Evolutionary conservation across 495 filamentous ascomycete species (phyloP).

Genomic region (Extremus antarcticus): DNA sequence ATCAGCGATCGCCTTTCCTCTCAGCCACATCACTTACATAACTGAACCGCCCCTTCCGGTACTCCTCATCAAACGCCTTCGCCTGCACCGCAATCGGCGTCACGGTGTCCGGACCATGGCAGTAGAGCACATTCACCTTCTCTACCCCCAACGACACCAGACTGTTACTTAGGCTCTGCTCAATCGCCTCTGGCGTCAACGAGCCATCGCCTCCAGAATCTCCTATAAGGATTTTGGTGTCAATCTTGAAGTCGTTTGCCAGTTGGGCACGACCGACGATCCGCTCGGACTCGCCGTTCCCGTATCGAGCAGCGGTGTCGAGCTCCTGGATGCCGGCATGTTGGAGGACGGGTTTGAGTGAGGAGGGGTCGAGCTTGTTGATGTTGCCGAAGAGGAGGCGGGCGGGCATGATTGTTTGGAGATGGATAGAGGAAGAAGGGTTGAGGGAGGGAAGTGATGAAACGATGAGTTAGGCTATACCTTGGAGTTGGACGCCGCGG

Average conservation of each 20-base stretch:
- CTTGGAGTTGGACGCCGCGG: too few species aligned
- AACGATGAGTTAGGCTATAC: too few species aligned
- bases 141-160: slow-evolving; percentile 1
- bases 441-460: neutral
- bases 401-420: neutral
- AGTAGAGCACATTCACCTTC: slow-evolving; percentile 3
- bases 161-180: neutral
- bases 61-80: slow-evolving; percentile 1
- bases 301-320: slow-evolving; percentile 38
- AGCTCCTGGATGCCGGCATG: slow-evolving; percentile 29
- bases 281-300: slow-evolving; percentile 34
- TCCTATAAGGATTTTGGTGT: slow-evolving; percentile 32
- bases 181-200: slow-evolving; percentile 2
- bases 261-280: slow-evolving; percentile 34
- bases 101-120: slow-evolving; percentile 1
- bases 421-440: neutral
- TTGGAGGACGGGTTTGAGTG: neutral
- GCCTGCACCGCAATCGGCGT: slow-evolving; percentile 6
- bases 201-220: slow-evolving; percentile 1
- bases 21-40: neutral
- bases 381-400: neutral
- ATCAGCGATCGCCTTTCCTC: neutral
- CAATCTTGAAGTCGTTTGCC: slow-evolving; percentile 28
- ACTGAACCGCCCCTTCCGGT: neutral
- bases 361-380: neutral